A percentile compares a stretch with the other conserved stretches of the same genome.
Evolutionary conservation across 1,284 basidiomycete species (phyloP).

Genomic region (Thecaphora thlaspeos): DNA sequence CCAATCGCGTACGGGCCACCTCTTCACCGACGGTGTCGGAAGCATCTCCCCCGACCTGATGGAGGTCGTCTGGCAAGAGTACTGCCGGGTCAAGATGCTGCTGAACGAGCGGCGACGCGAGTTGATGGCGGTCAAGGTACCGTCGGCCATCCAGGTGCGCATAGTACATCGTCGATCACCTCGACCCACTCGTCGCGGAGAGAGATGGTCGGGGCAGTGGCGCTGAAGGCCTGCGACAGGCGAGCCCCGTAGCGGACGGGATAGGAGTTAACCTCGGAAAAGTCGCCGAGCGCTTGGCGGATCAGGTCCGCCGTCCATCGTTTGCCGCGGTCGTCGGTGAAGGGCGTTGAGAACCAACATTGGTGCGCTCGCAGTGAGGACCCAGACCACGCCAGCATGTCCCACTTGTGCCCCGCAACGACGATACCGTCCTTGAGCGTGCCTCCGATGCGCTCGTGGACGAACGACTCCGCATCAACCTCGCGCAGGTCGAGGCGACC

Average conservation of each 20-base stretch:
- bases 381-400: slow-evolving; percentile 24
- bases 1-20: slow-evolving; percentile 8
- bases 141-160: slow-evolving; percentile 20
- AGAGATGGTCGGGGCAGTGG: slow-evolving; percentile 19
- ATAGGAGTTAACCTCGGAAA: slow-evolving; percentile 7
- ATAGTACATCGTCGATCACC: slow-evolving; percentile 9
- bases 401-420: slow-evolving; percentile 17
- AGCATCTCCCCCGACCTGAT: slow-evolving; percentile 15
- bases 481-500: slow-evolving; percentile 16
- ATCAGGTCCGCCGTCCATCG: slow-evolving; percentile 20
- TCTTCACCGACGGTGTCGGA: slow-evolving; percentile 26
- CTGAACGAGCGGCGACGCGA: neutral
- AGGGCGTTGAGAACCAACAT: slow-evolving; percentile 24
- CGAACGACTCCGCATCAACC: slow-evolving; percentile 21
- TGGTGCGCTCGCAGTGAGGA: slow-evolving; percentile 20
- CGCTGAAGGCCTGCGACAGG: slow-evolving; percentile 27
- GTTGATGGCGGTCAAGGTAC: slow-evolving; percentile 2
- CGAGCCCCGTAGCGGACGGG: slow-evolving; percentile 21
- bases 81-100: slow-evolving; percentile 10
- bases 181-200: slow-evolving; percentile 15
- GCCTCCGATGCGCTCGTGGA: slow-evolving; percentile 17
- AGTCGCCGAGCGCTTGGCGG: slow-evolving; percentile 17
- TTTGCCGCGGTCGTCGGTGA: slow-evolving; percentile 15
- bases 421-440: slow-evolving; percentile 17
- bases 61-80: slow-evolving; percentile 16